Base-by-base conservation (phyloP, 768 basidiomycete genomes). In the Pleurotus tuber-regium region DNA sequence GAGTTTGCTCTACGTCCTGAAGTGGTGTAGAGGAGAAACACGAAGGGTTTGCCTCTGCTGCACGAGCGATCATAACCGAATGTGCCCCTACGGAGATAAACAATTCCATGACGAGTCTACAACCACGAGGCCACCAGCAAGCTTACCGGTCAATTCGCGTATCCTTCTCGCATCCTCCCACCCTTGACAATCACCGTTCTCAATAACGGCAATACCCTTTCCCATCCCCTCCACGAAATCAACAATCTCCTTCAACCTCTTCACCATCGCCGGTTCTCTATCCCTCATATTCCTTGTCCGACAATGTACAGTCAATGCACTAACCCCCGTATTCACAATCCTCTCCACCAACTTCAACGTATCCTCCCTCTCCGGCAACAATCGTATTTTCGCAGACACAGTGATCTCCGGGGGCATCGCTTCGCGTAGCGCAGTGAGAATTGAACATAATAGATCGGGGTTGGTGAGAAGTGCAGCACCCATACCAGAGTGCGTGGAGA, bases 11-110 rank as follows among this genome's bases (percentile, higher is more conserved):
- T 1, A 93, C 68, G 57, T 93, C 88, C 10, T 72, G 63, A 21
- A 92, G 71, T 2, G 89, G 88, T 0, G 64, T 78, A 14, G 78
- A 69, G 2, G 82, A 81, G 73, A 98, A 98, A 59, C 92, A 88
- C 0, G 89, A 85, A 0, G 93, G 92, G 66, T 98, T 99, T 4
- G 86, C 70, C 67, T 99, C 97, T 4, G 95, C 97, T 1, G 87
- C 93, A 4, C 94, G 87, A 18, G 97, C 97, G 33, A 99, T 88
- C 97, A 99, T 99, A 33, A 93, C 86, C 0, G 92, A 94, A 60
- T 89, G 83, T 9, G 92, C 92, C 2, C 86, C 87, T 88, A 31
- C n/a, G n/a, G 10, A 25, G 36, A 39, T 14, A n/a, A n/a, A n/a
- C n/a, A n/a, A n/a, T n/a, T n/a, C n/a, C n/a, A n/a, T n/a, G n/a